Evolutionary conservation across 2,329 filamentous ascomycete genomes (phyloP), one percentile per base, ranked within the genome.

Genomic region (Colletotrichum costaricense): DNA sequence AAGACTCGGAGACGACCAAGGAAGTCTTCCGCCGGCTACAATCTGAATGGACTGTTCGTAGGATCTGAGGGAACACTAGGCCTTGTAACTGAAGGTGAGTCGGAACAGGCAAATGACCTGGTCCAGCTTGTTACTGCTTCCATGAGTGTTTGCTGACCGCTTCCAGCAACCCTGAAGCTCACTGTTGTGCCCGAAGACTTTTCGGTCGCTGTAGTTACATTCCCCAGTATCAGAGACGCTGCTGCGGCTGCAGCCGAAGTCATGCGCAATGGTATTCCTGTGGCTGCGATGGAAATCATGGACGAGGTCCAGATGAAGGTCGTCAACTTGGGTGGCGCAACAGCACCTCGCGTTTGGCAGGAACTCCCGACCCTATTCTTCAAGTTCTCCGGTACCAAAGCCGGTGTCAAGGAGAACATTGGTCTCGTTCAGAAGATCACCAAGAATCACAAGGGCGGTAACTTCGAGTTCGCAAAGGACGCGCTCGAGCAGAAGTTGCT

Each of bases 241-340:
- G 93, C 94, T 0, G 88, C 91, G 0, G 93, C 93, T 0, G 94
- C 94, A 0, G 92, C 93, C 2, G 90, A 89, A 63, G 90, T 96
- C n/a, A 93, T 96, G 87, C 90, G 93, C 77, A 88, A 91, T 1
- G 93, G 92, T 0, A 87, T 95, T 4, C 93, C 92, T 0, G 88
- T 95, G 7, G 93, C 92, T 0, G 93, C 93, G 4, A 93, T 95
- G 90, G 94, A 97, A 82, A 91, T 97, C 76, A 95, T 97, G 93
- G 94, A 97, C 79, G 94, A 97, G 71, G 93, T 96, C 4, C 93
- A 95, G 82, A 97, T 97, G 94, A 89, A 87, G 75, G 93, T 96
- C 0, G 92, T 97, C 79, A 97, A 97, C 82, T 86, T 91, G 66
- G 90, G 92, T 12, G 92, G 93, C 1, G 90, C 90, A 4, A 95